Evolutionary conservation across 2,329 filamentous ascomycete genomes (phyloP).

Genomic region (Hymenoscyphus infarciens): DNA sequence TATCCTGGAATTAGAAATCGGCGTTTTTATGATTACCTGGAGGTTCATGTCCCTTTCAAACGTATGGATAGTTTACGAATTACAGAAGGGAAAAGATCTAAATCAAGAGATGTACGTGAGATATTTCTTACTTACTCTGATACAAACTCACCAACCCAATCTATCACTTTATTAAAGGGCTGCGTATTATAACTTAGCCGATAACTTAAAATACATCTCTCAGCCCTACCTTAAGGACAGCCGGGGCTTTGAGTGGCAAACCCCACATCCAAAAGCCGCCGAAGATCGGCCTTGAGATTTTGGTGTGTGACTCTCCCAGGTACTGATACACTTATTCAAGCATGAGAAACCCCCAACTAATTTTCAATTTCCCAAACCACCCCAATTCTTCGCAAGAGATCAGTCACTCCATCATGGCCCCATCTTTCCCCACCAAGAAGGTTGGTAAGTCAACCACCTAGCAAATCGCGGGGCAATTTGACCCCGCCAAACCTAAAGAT

Average conservation of each 20-base stretch:
- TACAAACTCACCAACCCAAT: too few species aligned
- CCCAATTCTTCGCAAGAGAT: not conserved
- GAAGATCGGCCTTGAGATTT: slow-evolving; percentile 1
- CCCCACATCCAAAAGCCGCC: not conserved
- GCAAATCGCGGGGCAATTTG: not conserved
- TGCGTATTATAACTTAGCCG: too few species aligned
- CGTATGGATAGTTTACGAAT: not conserved
- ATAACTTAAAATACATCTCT: too few species aligned
- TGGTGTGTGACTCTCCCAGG: not conserved
- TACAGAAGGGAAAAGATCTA: not conserved
- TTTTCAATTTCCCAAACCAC: not conserved
- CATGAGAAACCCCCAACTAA: not conserved
- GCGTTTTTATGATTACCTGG: not conserved
- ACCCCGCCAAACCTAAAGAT: not conserved
- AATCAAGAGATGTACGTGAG: too few species aligned
- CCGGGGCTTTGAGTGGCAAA: too few species aligned
- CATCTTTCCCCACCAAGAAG: slow-evolving; percentile 7
- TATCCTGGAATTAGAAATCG: not conserved
- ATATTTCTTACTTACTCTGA: too few species aligned
- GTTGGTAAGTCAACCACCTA: not conserved
- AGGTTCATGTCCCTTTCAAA: not conserved
- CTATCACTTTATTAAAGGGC: too few species aligned
- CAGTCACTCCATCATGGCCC: not conserved
- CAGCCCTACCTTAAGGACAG: too few species aligned
- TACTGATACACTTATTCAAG: not conserved